phyloP scores from a whole-genome alignment of 176 grass and related monocot species.

The Rhynchospora tenuis region DNA sequence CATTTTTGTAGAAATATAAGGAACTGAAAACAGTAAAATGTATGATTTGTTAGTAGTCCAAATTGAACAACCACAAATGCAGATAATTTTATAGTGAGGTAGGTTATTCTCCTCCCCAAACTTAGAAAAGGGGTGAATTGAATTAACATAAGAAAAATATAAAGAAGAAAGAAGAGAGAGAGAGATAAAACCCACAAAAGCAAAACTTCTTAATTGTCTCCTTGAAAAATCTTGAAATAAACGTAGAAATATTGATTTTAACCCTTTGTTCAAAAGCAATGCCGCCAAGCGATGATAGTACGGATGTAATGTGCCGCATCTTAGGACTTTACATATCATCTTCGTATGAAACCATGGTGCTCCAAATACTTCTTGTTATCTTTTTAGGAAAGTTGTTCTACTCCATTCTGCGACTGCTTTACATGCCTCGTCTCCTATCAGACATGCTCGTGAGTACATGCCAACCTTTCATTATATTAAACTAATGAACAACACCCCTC shows the following conservation, averaged over 20 bases:
- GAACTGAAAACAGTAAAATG: neutral
- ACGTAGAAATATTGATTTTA: neutral
- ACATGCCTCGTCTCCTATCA: slow-evolving; percentile 59
- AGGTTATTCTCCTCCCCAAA: neutral
- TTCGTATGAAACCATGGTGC: neutral
- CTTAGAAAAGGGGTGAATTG: neutral
- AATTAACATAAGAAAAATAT: neutral
- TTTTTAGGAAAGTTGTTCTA: slow-evolving; percentile 47
- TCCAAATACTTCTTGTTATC: slow-evolving; percentile 20
- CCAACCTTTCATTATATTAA: neutral
- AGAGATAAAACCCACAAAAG: neutral
- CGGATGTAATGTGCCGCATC: neutral
- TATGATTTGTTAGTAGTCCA: neutral
- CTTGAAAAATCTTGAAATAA: neutral
- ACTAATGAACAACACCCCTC: neutral
- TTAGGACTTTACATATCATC: neutral
- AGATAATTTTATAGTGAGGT: neutral
- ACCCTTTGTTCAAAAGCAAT: neutral
- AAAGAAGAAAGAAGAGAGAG: neutral
- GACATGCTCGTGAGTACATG: slow-evolving; percentile 42
- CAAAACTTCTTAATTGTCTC: neutral
- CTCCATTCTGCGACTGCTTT: slow-evolving; percentile 44
- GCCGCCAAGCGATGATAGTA: neutral
- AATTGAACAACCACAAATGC: neutral
- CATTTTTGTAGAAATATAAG: neutral